Conservation (phyloP, 495 filamentous ascomycete genomes). For the Aspergillus sclerotiicarbonarius region DNA sequence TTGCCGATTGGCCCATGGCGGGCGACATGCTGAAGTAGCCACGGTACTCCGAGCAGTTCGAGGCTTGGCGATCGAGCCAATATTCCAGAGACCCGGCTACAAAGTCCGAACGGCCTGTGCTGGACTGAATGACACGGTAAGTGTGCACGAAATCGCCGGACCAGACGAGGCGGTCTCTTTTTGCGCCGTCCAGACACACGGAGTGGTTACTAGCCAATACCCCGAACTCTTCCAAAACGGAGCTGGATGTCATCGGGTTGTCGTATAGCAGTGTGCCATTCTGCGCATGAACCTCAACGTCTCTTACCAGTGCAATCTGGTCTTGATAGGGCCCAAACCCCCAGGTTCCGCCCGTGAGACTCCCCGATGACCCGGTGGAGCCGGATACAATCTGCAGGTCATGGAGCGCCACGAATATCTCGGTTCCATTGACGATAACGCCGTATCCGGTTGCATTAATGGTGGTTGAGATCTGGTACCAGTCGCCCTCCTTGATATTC, state of each 20-base stretch:
- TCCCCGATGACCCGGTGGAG: neutral
- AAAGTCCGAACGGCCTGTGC: constrained; percentile 15
- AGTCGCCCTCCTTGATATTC: constrained; percentile 14
- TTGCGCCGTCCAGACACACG: constrained; percentile 25
- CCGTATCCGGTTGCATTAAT: constrained; percentile 20
- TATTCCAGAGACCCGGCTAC: constrained; percentile 9
- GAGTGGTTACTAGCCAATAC: constrained; percentile 21
- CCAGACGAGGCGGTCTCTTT: constrained; percentile 22
- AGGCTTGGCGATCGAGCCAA: constrained; percentile 5
- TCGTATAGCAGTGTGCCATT: constrained; percentile 30
- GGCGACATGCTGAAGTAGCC: constrained; percentile 17
- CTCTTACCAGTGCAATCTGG: constrained; percentile 28
- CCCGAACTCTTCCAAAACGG: constrained; percentile 28
- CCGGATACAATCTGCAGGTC: neutral
- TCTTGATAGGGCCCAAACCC: constrained; percentile 36
- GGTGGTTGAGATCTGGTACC: constrained; percentile 14
- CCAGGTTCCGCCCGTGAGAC: constrained; percentile 24
- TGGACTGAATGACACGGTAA: constrained; percentile 18
- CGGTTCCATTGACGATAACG: constrained; percentile 14
- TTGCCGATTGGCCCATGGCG: constrained; percentile 12
- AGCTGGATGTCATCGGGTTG: constrained; percentile 21
- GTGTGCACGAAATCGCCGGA: constrained; percentile 25
- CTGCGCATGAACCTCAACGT: constrained; percentile 26
- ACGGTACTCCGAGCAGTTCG: neutral
- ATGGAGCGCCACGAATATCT: constrained; percentile 11